Conservation (phyloP, 768 basidiomycete species). For the Pisolithus sp. region DNA sequence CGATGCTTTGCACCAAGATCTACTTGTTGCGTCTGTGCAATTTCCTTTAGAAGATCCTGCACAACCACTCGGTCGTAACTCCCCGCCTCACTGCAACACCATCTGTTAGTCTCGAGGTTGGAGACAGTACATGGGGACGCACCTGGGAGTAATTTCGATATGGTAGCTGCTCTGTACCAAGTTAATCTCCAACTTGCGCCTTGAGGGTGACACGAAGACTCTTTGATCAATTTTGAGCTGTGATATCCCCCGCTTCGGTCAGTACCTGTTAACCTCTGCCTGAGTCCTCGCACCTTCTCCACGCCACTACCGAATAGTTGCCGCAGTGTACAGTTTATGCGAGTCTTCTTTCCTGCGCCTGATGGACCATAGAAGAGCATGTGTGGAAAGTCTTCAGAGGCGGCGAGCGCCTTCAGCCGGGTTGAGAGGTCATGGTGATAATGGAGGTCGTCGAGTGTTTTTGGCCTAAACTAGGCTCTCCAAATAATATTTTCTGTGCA, state of each 20-base stretch:
- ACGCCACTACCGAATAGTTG: constrained; percentile 88
- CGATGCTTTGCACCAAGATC: constrained; percentile 92
- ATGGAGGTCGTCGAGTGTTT: constrained; percentile 75
- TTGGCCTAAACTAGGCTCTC: constrained; percentile 70
- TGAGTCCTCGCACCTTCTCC: constrained; percentile 62
- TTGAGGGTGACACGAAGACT: constrained; percentile 89
- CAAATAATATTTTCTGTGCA: not conserved
- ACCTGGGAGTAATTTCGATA: constrained; percentile 97
- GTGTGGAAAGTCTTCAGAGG: constrained; percentile 93
- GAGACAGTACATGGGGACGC: constrained; percentile 12
- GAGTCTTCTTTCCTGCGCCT: constrained; percentile 96
- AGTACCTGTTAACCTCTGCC: not conserved
- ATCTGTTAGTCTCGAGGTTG: not conserved
- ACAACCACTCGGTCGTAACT: constrained; percentile 93
- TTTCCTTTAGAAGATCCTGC: constrained; percentile 95
- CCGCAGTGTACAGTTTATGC: constrained; percentile 82
- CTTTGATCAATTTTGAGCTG: constrained; percentile 98
- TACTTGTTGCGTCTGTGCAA: constrained; percentile 97
- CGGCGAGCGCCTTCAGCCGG: constrained; percentile 74
- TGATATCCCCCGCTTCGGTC: constrained; percentile 1
- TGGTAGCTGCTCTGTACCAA: constrained; percentile 97
- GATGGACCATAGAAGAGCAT: constrained; percentile 97
- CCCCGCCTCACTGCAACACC: constrained; percentile 74
- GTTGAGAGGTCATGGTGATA: constrained; percentile 81
- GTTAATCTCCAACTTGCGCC: constrained; percentile 92